A percentile compares a stretch with the other conserved stretches of the same genome.
These are phyloP conservation scores for Panellus pusillus DNA, from an alignment of 768 basidiomycete species.

Conservation along the genomic window DNA sequence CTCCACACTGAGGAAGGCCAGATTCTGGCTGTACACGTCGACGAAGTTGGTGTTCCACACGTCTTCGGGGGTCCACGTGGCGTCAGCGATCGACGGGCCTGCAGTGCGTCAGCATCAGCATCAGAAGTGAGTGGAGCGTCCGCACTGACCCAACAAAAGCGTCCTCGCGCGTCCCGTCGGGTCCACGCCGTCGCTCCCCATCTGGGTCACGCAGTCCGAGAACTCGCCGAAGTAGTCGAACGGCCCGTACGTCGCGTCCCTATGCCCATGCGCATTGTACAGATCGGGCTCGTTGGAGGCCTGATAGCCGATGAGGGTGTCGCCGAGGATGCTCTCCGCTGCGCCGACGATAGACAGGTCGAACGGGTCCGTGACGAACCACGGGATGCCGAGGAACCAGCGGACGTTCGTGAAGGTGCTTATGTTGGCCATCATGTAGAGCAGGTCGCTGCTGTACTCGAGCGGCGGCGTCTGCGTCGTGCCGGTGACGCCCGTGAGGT, in stretches of 20 bases:
- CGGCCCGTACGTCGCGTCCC: conserved; percentile 17
- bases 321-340: conserved; percentile 34
- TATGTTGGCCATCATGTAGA: conserved; percentile 52
- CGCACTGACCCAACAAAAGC: conserved; percentile 3
- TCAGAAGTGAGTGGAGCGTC: too few relatives aligned
- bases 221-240: conserved; percentile 23
- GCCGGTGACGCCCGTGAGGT: conserved; percentile 14
- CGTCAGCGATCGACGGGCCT: conserved; percentile 19
- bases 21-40: conserved; percentile 7
- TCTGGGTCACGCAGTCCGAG: conserved; percentile 1
- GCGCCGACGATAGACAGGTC: conserved; percentile 26
- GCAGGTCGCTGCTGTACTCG: conserved; percentile 49
- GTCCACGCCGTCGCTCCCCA: neutral
- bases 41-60: conserved; percentile 21
- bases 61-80: conserved; percentile 19
- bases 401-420: conserved; percentile 42
- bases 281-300: conserved; percentile 46
- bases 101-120: neutral
- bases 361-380: conserved; percentile 10
- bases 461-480: conserved; percentile 54
- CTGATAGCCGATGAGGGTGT: conserved; percentile 33
- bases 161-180: neutral
- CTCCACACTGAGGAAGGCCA: conserved; percentile 19
- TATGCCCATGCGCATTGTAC: conserved; percentile 25
- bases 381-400: conserved; percentile 47